Base-by-base conservation (phyloP, 176 grass and related monocot species). In the Dactylis glomerata region DNA sequence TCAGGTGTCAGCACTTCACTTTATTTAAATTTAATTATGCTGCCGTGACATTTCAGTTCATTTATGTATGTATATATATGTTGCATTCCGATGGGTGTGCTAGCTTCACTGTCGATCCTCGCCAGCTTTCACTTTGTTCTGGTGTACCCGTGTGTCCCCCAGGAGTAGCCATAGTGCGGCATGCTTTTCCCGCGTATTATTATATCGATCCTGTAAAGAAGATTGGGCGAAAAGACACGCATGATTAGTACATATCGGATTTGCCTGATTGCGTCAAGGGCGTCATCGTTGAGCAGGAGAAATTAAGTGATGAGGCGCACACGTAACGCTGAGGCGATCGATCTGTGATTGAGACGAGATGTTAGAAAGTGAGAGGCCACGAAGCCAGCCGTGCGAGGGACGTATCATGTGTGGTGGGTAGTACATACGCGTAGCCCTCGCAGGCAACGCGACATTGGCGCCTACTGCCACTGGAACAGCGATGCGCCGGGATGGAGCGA, bases 31-130 rank as follows among this genome's bases (percentile, higher is more conserved):
- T 65, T 40, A 69, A 40, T 69, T 5, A 4, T 40, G 34, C 37
- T 71, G 37, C 68, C 19, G n/a, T 46, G 54, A 61, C 76, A 78
- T 78, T 15, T 78, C 46, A 49, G n/a, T 73, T 80, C 49, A 30
- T 72, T 61, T 50, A 69, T 79, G 37, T 28, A 61, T 59, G 1
- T n/a, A n/a, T 28, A 61, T 62, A 27, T 72, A 62, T 82, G 59
- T 22, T 56, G 58, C 47, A 46, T 24, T 50, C n/a, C 30, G 22
- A 44, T 78, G 4, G 32, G 64, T 3, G 32, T 36, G 32, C 3
- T 1, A 2, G 63, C 22, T 75, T 66, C 38, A 46, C 23, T 33
- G n/a, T n/a, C n/a, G n/a, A 36, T 56, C 49, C 12, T 58, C 22
- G 49, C 2, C 58, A 44, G 1, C 61, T 81, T 38, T n/a, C n/a